A percentile compares a stretch with the other conserved stretches of the same genome.
Conservation (phyloP, 2,329 filamentous ascomycete species). For the Nigrospora oryzae region DNA sequence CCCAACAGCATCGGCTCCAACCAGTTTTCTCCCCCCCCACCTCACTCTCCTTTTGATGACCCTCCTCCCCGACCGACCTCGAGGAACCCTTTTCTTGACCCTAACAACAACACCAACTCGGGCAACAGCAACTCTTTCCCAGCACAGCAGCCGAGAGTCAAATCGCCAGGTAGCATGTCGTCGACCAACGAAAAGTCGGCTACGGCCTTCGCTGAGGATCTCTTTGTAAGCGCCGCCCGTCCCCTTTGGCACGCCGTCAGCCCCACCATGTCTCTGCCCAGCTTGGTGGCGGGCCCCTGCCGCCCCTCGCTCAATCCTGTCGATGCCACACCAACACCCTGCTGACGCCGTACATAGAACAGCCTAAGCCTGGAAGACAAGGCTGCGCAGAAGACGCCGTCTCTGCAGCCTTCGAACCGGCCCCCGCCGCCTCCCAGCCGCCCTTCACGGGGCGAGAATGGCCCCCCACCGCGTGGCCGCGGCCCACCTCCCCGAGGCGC, state of each 20-base stretch:
- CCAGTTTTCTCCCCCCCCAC: slow-evolving; percentile 25
- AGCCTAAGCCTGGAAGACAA: slow-evolving; percentile 60
- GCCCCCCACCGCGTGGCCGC: slow-evolving; percentile 33
- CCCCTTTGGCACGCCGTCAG: not conserved
- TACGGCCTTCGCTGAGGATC: slow-evolving; percentile 49
- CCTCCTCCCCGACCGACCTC: slow-evolving; percentile 53
- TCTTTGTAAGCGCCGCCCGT: slow-evolving; percentile 58
- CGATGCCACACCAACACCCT: not conserved
- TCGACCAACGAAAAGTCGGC: slow-evolving; percentile 37
- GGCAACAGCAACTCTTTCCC: not conserved
- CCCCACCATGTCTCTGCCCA: not conserved
- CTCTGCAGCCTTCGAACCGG: slow-evolving; percentile 7
- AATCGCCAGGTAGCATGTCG: slow-evolving; percentile 41
- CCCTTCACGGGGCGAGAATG: slow-evolving; percentile 36
- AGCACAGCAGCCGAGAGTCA: slow-evolving; percentile 14
- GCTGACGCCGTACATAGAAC: slow-evolving; percentile 34
- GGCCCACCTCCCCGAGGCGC: slow-evolving; percentile 27
- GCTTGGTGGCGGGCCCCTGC: not conserved
- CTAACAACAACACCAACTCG: slow-evolving; percentile 21
- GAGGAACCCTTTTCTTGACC: slow-evolving; percentile 68
- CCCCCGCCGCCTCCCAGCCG: slow-evolving; percentile 29
- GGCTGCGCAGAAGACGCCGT: slow-evolving; percentile 15
- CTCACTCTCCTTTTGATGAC: slow-evolving; percentile 53
- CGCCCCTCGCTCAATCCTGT: not conserved
- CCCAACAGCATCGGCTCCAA: slow-evolving; percentile 26